Conservation (phyloP, 2,329 filamentous ascomycete species). For the Penicillium sp. region DNA sequence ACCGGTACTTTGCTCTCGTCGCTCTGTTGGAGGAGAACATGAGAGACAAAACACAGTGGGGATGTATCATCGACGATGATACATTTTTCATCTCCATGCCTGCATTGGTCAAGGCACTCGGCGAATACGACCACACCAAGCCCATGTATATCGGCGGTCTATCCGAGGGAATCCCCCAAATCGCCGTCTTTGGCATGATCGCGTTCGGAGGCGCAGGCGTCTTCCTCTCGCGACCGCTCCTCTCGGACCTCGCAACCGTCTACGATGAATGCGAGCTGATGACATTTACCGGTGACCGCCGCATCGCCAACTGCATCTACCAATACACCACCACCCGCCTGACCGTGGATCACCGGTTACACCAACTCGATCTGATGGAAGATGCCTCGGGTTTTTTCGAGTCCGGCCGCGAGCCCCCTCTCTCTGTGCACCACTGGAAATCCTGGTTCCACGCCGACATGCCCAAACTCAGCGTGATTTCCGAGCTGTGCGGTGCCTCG, state of each 20-base stretch:
- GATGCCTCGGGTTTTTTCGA: conserved; percentile 64
- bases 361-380: conserved; percentile 59
- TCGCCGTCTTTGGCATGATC: conserved; percentile 59
- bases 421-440: conserved; percentile 66
- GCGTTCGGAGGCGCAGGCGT: conserved; percentile 63
- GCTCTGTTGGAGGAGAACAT: conserved; percentile 51
- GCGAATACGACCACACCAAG: conserved; percentile 50
- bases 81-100: conserved; percentile 63
- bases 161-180: conserved; percentile 57
- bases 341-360: conserved; percentile 57
- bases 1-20: conserved; percentile 61
- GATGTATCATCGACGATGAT: conserved; percentile 62
- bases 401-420: conserved; percentile 51
- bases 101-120: conserved; percentile 52
- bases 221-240: conserved; percentile 58
- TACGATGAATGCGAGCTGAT: conserved; percentile 53
- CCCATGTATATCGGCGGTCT: conserved; percentile 59
- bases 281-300: conserved; percentile 55
- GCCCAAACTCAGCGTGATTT: conserved; percentile 52
- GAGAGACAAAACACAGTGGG: conserved; percentile 54
- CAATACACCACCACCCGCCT: conserved; percentile 56
- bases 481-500: conserved; percentile 55
- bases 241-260: conserved; percentile 50
- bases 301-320: conserved; percentile 61
- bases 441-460: conserved; percentile 58